Evolutionary conservation across 2,329 filamentous ascomycete genomes (phyloP).

Genomic region (Myriosclerotinia curreyana): DNA sequence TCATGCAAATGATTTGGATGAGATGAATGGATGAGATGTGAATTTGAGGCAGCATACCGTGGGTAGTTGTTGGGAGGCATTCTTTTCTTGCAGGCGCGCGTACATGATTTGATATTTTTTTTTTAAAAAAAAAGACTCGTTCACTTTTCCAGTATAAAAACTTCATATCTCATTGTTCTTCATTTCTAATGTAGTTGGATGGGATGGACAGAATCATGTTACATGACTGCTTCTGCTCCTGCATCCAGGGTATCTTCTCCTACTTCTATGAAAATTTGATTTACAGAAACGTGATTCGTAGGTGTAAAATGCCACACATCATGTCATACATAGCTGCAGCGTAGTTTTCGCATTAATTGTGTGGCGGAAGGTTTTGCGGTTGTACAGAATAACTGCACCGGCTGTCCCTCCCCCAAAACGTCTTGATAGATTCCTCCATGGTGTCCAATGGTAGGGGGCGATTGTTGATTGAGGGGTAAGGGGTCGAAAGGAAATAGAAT

Average conservation of each 20-base stretch:
- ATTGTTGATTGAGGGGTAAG: not conserved
- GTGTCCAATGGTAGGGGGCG: not conserved
- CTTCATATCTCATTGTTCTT: conserved; percentile 9
- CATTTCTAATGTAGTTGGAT: not conserved
- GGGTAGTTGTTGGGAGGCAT: conserved; percentile 14
- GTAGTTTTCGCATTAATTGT: not conserved
- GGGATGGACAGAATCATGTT: conserved; percentile 8
- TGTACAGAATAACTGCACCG: too few species aligned
- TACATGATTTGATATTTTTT: conserved; percentile 16
- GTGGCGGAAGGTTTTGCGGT: not conserved
- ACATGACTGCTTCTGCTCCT: conserved; percentile 3
- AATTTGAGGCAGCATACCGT: not conserved
- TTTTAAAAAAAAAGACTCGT: conserved; percentile 10
- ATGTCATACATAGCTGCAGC: conserved; percentile 1
- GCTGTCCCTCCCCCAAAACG: not conserved
- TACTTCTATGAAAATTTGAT: conserved; percentile 15
- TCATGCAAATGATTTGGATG: conserved; percentile 13
- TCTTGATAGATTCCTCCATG: not conserved
- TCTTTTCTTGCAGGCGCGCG: conserved; percentile 16
- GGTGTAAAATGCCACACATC: conserved; percentile 8
- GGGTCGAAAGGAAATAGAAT: conserved; percentile 1
- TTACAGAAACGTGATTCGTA: conserved; percentile 9
- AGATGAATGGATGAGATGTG: conserved; percentile 1
- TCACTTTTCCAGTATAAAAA: conserved; percentile 17
- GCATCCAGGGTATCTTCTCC: conserved; percentile 11